Percentiles rank a stretch among this genome's conserved stretches.
These are phyloP conservation scores for Boechera stricta DNA, from an alignment of 345 rosid genomes.

Conservation along the genomic window DNA sequence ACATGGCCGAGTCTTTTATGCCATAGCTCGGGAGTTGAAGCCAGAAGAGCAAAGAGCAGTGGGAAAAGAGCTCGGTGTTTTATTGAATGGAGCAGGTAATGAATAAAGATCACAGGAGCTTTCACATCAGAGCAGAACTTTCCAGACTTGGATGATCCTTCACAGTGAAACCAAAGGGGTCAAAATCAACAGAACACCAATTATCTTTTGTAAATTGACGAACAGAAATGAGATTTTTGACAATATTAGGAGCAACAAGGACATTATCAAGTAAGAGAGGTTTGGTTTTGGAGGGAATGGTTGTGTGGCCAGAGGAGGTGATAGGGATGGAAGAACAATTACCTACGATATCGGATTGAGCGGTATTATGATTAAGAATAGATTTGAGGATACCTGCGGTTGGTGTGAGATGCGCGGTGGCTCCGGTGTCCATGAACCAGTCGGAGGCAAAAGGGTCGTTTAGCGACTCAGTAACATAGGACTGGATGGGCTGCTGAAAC, in stretches of 20 bases:
- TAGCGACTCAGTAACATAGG: background rate
- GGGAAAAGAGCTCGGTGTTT: too few species aligned
- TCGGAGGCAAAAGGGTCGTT: background rate
- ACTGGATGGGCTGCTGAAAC: background rate
- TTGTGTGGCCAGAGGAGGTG: background rate
- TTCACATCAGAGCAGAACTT: background rate
- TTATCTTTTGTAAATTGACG: background rate
- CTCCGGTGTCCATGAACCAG: background rate
- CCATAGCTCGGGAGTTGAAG: too few species aligned
- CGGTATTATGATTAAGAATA: background rate
- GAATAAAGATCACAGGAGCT: background rate
- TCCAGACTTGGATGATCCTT: background rate
- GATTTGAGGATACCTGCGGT: background rate
- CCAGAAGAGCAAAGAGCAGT: too few species aligned
- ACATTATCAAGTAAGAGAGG: background rate
- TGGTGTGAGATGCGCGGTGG: background rate
- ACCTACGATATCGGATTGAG: background rate
- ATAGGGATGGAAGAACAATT: background rate
- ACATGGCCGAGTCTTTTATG: too few species aligned
- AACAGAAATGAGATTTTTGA: background rate
- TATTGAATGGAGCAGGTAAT: background rate
- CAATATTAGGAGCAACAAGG: background rate
- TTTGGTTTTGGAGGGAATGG: background rate
- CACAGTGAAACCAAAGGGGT: background rate
- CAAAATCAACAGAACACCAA: background rate